Percentiles rank a stretch among this genome's conserved stretches.
phyloP scores from a whole-genome alignment of 225 moss, liverwort and hornwort genomes.

The Takakia lepidozioides region DNA sequence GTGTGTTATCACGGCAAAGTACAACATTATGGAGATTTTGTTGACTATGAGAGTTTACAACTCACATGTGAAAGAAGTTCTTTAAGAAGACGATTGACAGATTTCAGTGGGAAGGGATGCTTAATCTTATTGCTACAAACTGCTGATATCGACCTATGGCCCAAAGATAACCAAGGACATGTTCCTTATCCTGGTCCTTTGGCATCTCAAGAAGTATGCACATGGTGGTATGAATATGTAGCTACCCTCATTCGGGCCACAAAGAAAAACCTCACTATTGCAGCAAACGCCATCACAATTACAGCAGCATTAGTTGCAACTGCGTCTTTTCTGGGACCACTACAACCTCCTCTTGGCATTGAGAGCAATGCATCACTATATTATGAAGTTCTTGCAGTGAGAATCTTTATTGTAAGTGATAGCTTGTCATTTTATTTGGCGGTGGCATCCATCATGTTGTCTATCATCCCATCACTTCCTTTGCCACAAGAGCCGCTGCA shows the following conservation, averaged over 20 bases:
- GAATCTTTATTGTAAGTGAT: constrained; percentile 16
- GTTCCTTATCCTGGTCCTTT: constrained; percentile 3
- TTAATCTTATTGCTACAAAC: constrained; percentile 15
- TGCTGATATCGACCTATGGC: constrained; percentile 9
- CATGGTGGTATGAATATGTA: constrained; percentile 19
- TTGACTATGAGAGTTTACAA: too few relatives aligned
- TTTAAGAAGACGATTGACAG: too few relatives aligned
- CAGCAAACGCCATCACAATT: constrained; percentile 5
- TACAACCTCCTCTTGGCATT: constrained; percentile 12
- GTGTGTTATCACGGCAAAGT: too few relatives aligned
- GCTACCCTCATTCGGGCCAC: neutral
- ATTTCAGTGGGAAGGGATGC: neutral
- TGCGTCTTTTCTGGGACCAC: constrained; percentile 10
- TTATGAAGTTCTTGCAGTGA: constrained; percentile 2
- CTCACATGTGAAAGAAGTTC: too few relatives aligned
- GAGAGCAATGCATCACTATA: neutral
- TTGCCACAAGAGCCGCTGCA: constrained; percentile 11
- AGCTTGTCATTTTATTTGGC: constrained; percentile 22
- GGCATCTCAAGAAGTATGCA: neutral
- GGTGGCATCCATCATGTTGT: constrained; percentile 14
- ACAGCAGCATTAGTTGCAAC: constrained; percentile 12
- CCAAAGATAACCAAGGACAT: neutral
- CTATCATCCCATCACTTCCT: constrained; percentile 19
- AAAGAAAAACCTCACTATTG: constrained; percentile 5
- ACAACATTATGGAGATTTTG: too few relatives aligned